A percentile compares a stretch with the other conserved stretches of the same genome.
phyloP scores from a whole-genome alignment of 139 green algal genomes.

The Chlamydomonas asymmetrica region DNA sequence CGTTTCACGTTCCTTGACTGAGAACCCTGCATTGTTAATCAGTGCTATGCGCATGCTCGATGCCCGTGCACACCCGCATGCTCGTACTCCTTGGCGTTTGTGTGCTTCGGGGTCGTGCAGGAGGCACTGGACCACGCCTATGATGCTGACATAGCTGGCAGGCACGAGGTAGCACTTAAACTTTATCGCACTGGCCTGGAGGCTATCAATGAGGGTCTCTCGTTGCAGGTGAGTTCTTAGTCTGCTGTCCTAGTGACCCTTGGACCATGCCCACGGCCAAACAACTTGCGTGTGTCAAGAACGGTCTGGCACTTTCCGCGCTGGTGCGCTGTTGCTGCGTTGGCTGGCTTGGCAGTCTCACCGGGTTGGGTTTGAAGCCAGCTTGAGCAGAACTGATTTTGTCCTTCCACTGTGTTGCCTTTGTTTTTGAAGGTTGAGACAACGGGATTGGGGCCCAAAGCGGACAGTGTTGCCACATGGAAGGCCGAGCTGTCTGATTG shows the following conservation, averaged over 20 bases:
- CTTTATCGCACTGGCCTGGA: conserved; percentile 61
- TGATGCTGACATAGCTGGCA: conserved; percentile 38
- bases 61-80: neutral
- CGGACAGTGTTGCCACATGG: conserved; percentile 50
- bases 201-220: conserved; percentile 56
- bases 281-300: no score
- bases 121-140: conserved; percentile 61
- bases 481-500: conserved; percentile 51
- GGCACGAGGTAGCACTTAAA: conserved; percentile 33
- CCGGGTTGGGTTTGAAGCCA: no score
- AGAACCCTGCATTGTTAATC: neutral
- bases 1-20: neutral
- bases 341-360: no score
- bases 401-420: no score
- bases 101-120: conserved; percentile 27
- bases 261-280: no score
- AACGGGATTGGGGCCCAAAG: conserved; percentile 49
- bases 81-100: neutral
- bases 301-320: no score
- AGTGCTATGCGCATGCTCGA: neutral
- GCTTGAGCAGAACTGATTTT: no score
- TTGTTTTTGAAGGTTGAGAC: conserved; percentile 42
- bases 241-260: no score
- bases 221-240: conserved; percentile 32
- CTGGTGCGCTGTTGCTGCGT: no score